Conservation (phyloP, 2,329 filamentous ascomycete species). For the Helicocarpus griseus region DNA sequence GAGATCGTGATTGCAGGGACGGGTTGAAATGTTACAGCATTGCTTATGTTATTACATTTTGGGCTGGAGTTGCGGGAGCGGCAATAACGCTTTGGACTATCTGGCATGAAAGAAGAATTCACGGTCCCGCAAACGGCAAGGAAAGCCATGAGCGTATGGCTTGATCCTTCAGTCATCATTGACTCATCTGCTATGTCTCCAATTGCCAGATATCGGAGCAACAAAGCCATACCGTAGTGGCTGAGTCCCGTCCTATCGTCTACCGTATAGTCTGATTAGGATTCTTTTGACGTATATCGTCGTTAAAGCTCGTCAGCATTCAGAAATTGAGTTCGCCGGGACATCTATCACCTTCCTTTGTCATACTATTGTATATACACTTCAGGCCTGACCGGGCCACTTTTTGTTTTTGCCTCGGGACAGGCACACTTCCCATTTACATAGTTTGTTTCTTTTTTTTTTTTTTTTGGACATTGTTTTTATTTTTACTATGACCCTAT, state of each 20-base stretch:
- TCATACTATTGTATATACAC: not conserved
- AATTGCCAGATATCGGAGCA: not conserved
- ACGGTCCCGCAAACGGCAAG: slow-evolving; percentile 19
- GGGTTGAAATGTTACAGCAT: slow-evolving; percentile 71
- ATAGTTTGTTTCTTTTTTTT: not conserved
- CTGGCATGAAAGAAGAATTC: slow-evolving; percentile 28
- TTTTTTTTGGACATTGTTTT: not conserved
- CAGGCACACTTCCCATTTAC: not conserved
- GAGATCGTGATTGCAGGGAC: slow-evolving; percentile 64
- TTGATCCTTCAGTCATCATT: not conserved
- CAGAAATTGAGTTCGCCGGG: not conserved
- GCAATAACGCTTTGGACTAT: slow-evolving; percentile 53
- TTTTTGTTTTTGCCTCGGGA: not conserved
- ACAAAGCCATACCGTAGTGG: not conserved
- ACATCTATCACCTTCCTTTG: not conserved
- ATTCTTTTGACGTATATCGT: too few species aligned
- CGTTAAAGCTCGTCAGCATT: too few species aligned
- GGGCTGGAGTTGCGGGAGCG: slow-evolving; percentile 60
- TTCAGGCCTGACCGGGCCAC: not conserved
- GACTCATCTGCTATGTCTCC: not conserved
- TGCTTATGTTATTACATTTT: slow-evolving; percentile 72
- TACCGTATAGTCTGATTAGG: too few species aligned
- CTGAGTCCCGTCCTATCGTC: too few species aligned
- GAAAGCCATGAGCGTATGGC: slow-evolving; percentile 7
- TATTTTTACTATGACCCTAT: not conserved